Conservation (phyloP, 768 basidiomycete species). For the Mycena leptocephala region DNA sequence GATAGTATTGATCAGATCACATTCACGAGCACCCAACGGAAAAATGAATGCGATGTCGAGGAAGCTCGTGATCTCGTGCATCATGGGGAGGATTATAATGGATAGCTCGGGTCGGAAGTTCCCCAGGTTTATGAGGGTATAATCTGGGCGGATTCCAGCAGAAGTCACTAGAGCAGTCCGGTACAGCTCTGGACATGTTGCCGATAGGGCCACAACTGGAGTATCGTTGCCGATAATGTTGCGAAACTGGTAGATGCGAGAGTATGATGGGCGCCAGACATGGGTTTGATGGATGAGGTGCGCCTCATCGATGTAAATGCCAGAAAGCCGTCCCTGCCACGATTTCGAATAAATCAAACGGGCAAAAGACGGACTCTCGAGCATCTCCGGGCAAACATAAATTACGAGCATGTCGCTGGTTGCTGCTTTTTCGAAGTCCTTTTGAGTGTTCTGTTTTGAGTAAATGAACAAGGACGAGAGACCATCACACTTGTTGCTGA, state of each 20-base stretch:
- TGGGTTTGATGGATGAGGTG: slow-evolving; percentile 36
- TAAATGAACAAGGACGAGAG: slow-evolving; percentile 26
- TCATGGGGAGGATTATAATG: slow-evolving; percentile 31
- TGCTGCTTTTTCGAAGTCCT: slow-evolving; percentile 28
- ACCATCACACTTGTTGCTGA: slow-evolving; percentile 13
- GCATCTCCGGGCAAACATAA: slow-evolving; percentile 45
- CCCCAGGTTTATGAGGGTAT: slow-evolving; percentile 38
- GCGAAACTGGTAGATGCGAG: slow-evolving; percentile 25
- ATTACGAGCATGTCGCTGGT: slow-evolving; percentile 30
- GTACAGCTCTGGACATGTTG: slow-evolving; percentile 35
- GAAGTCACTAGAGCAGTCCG: slow-evolving; percentile 22
- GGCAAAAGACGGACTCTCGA: slow-evolving; percentile 41
- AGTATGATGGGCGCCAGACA: neutral
- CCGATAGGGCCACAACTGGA: slow-evolving; percentile 30
- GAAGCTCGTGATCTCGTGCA: slow-evolving; percentile 33
- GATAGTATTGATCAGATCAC: slow-evolving; percentile 21
- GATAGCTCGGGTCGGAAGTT: slow-evolving; percentile 42
- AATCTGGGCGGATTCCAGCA: slow-evolving; percentile 30
- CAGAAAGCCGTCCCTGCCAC: slow-evolving; percentile 38
- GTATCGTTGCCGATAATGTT: slow-evolving; percentile 27
- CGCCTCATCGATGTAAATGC: slow-evolving; percentile 41
- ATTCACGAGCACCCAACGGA: slow-evolving; percentile 3
- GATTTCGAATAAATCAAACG: slow-evolving; percentile 31
- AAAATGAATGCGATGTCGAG: slow-evolving; percentile 38
- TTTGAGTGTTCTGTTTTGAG: slow-evolving; percentile 20